These are phyloP conservation scores for Cercospora zeina DNA, from an alignment of 2,329 filamentous ascomycete species.

Conservation along the genomic window DNA sequence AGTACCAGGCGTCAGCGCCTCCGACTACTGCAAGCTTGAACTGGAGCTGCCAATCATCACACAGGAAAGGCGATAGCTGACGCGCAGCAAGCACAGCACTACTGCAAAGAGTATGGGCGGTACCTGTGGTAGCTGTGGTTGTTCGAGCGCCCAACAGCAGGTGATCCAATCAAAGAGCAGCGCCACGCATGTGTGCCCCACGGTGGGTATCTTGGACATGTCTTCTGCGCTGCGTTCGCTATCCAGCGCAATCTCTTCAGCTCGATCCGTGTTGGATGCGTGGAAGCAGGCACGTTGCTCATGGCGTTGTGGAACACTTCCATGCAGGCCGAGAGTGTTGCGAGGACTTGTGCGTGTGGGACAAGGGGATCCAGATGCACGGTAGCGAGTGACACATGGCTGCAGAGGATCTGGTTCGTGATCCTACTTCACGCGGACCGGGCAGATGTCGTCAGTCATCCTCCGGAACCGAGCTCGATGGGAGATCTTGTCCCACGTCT, in stretches of 20 bases:
- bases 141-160: neutral
- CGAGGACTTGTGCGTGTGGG: neutral
- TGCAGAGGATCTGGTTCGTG: conserved; percentile 11
- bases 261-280: neutral
- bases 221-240: too few species aligned
- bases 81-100: conserved; percentile 1
- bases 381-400: conserved; percentile 15
- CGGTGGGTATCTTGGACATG: neutral
- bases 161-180: neutral
- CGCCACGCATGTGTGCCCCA: neutral
- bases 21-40: neutral
- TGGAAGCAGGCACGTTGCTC: conserved; percentile 10
- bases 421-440: conserved; percentile 11
- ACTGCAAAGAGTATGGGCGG: neutral
- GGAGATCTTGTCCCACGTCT: neutral
- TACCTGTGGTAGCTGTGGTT: neutral
- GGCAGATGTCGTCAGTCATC: conserved; percentile 12
- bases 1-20: conserved; percentile 1
- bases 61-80: neutral
- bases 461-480: conserved; percentile 6
- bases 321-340: neutral
- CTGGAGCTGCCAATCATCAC: neutral
- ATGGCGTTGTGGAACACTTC: neutral
- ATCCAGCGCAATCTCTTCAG: neutral
- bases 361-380: neutral